Conservation (phyloP, 495 filamentous ascomycete species). For the Melanomma pulvis-pyrius region DNA sequence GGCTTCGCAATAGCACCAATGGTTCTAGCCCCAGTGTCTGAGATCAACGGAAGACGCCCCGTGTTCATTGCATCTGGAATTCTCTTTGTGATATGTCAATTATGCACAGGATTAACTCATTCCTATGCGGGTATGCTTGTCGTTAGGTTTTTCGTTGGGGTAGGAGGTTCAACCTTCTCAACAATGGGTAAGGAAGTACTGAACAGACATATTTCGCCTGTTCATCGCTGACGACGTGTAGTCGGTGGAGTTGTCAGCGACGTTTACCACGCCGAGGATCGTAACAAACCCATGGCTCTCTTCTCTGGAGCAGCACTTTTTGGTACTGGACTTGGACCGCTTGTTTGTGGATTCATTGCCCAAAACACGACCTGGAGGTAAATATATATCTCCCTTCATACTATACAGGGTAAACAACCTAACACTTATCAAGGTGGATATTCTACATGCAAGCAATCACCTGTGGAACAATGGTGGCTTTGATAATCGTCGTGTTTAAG, state of each 20-base stretch:
- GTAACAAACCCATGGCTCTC: slow-evolving; percentile 89
- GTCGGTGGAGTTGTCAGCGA: slow-evolving; percentile 91
- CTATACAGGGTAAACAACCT: background rate
- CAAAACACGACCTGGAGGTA: slow-evolving; percentile 64
- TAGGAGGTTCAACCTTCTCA: slow-evolving; percentile 77
- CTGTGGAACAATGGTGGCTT: slow-evolving; percentile 62
- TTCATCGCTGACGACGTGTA: slow-evolving; percentile 5
- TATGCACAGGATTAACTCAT: slow-evolving; percentile 75
- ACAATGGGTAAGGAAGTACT: slow-evolving; percentile 60
- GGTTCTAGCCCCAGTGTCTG: slow-evolving; percentile 86
- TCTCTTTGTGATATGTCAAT: slow-evolving; percentile 68
- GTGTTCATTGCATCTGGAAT: slow-evolving; percentile 77
- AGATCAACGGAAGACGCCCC: slow-evolving; percentile 78
- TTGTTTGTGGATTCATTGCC: slow-evolving; percentile 72
- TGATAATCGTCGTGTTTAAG: slow-evolving; percentile 63
- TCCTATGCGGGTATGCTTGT: slow-evolving; percentile 74
- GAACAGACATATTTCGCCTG: background rate
- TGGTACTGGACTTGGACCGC: slow-evolving; percentile 80
- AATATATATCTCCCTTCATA: background rate
- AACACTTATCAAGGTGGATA: slow-evolving; percentile 63
- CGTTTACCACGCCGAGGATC: slow-evolving; percentile 75
- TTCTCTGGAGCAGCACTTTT: slow-evolving; percentile 76
- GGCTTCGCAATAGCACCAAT: slow-evolving; percentile 89
- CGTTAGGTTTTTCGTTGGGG: slow-evolving; percentile 75
- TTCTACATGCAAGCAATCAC: slow-evolving; percentile 85